A percentile compares a stretch with the other conserved stretches of the same genome.
Conservation (phyloP, 2,329 filamentous ascomycete genomes). For the Fusarium sp. region DNA sequence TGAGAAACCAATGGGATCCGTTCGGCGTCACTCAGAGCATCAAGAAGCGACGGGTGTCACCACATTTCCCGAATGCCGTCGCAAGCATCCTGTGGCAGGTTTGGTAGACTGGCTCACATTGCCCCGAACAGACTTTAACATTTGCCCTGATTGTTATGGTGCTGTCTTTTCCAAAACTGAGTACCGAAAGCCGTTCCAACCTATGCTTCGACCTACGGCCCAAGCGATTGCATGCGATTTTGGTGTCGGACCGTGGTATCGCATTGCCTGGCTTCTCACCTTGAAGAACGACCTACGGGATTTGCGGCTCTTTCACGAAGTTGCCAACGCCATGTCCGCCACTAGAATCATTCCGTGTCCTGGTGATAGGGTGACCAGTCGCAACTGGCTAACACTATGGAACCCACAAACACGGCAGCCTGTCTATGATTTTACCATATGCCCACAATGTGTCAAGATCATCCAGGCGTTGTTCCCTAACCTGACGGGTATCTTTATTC, state of each 20-base stretch:
- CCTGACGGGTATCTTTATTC: constrained; percentile 75
- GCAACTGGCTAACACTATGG: constrained; percentile 81
- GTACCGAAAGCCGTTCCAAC: constrained; percentile 74
- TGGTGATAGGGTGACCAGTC: constrained; percentile 65
- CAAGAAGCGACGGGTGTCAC: constrained; percentile 49
- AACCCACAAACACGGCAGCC: constrained; percentile 74
- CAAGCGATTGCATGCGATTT: constrained; percentile 80
- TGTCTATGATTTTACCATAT: constrained; percentile 80
- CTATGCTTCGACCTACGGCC: constrained; percentile 68
- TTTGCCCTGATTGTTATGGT: constrained; percentile 85
- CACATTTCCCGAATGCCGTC: constrained; percentile 76
- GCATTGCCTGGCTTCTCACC: constrained; percentile 85
- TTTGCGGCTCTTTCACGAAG: constrained; percentile 75
- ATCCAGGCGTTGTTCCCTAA: constrained; percentile 80
- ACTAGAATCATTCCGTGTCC: constrained; percentile 68
- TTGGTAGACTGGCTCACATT: constrained; percentile 86
- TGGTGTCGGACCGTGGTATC: constrained; percentile 81
- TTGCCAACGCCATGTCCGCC: constrained; percentile 69
- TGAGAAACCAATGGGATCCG: constrained; percentile 60
- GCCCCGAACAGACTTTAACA: constrained; percentile 77
- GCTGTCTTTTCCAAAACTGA: constrained; percentile 75
- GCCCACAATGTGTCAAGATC: constrained; percentile 78
- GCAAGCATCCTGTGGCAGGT: constrained; percentile 71
- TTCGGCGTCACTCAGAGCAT: constrained; percentile 66
- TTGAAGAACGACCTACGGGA: constrained; percentile 76